Percentiles rank a stretch among this genome's conserved stretches.
Evolutionary conservation across 2,329 filamentous ascomycete genomes (phyloP).

Genomic region (Fusarium sp.): DNA sequence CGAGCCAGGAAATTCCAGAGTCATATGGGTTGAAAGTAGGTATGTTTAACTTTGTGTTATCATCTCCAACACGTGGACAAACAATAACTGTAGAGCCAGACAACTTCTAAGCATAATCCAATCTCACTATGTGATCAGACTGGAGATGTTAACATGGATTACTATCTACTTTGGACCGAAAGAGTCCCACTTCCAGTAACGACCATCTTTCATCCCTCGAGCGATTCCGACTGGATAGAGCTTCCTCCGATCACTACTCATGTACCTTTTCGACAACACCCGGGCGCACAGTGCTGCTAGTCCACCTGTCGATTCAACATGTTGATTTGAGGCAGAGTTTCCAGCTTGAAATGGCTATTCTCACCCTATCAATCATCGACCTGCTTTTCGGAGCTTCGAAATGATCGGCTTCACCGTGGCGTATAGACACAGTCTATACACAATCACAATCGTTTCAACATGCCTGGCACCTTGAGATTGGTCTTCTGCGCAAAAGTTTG

Average conservation of each 20-base stretch:
- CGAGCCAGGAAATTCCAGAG: neutral
- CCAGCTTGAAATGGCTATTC: constrained; percentile 10
- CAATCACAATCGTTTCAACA: constrained; percentile 12
- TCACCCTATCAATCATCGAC: neutral
- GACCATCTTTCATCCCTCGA: neutral
- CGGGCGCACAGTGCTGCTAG: neutral
- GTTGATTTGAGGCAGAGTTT: neutral
- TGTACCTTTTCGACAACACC: neutral
- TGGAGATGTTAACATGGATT: neutral
- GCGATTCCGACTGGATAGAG: neutral
- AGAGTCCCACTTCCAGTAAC: neutral
- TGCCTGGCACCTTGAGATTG: neutral
- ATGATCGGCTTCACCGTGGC: neutral
- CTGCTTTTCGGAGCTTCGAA: neutral
- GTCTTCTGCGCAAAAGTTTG: neutral
- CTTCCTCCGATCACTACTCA: neutral
- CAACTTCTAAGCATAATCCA: neutral
- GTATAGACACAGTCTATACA: neutral
- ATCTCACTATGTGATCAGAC: neutral
- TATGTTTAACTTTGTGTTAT: neutral
- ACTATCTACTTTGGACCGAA: neutral
- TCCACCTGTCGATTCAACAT: neutral
- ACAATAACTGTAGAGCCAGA: neutral
- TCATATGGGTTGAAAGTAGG: neutral
- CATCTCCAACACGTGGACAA: neutral